Evolutionary conservation across 108 stramenopile genomes (phyloP).

Genomic region (Conticribra weissflogii): DNA sequence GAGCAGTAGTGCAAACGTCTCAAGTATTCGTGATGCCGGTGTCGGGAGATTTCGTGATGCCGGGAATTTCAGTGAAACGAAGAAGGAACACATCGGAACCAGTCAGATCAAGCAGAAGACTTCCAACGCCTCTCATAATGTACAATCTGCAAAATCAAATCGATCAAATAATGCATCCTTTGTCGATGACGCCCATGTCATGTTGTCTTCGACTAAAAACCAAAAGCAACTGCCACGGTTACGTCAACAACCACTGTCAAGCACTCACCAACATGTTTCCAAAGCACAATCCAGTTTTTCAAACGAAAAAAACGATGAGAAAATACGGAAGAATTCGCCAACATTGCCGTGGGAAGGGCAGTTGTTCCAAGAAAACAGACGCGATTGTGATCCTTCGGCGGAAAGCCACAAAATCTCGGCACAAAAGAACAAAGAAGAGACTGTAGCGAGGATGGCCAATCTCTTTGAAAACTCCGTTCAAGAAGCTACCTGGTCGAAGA

Average conservation of each 20-base stretch:
- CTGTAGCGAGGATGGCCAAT: constrained; percentile 2
- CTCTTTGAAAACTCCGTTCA: constrained; percentile 17
- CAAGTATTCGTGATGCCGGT: too few relatives aligned
- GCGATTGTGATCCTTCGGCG: neutral
- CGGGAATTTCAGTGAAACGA: too few relatives aligned
- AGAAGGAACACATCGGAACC: too few relatives aligned
- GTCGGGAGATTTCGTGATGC: too few relatives aligned
- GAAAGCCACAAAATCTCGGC: too few relatives aligned
- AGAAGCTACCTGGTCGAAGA: constrained; percentile 22
- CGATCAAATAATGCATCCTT: neutral
- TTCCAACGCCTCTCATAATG: too few relatives aligned
- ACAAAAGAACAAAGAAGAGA: neutral
- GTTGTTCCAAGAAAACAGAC: neutral
- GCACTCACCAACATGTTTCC: too few relatives aligned
- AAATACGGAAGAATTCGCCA: too few relatives aligned
- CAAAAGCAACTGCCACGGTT: neutral
- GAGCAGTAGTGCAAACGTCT: too few relatives aligned
- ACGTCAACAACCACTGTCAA: neutral
- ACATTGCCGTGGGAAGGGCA: constrained; percentile 6
- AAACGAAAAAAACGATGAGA: too few relatives aligned
- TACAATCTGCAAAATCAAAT: neutral
- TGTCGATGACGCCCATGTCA: neutral
- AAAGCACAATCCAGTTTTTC: too few relatives aligned
- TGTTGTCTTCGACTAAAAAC: neutral
- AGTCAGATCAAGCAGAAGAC: too few relatives aligned